Evolutionary conservation across 176 grass and related monocot species (phyloP), one percentile per base, ranked within the genome.

Genomic region (Pharus latifolius): DNA sequence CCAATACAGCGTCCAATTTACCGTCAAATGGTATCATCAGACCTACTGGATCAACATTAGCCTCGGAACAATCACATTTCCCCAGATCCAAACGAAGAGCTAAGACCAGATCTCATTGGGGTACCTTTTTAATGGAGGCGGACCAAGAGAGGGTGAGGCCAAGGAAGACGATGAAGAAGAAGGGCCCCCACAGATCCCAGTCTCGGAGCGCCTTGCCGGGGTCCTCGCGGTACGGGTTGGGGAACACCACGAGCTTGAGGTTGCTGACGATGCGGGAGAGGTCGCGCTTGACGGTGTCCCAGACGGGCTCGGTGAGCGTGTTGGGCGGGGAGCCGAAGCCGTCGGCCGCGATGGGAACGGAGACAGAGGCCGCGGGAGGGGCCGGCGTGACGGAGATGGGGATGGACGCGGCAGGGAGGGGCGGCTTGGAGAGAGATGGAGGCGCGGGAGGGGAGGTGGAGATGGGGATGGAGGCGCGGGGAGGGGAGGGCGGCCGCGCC

Each of bases 131-230:
- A 4, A 94, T 87, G 5, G 95, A 91, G 3, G 95, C 95, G 9
- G 95, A 99, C 95, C 95, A 94, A 75, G 95, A 99, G 22, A 94
- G 95, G 1, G 84, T 91, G 41, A 99, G 87, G 1, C 95, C 90
- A 6, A 99, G 87, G 85, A 99, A 99, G 18, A 99, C 82, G 81
- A 99, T 99, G 90, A 99, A 99, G 84, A 99, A 99, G 81, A 99
- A 94, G 14, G 95, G 95, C 0, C 90, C 95, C 95, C 95, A 98
- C 0, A 99, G 90, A 70, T 99, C 95, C 95, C 95, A 99, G 81
- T 99, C 90, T 87, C 95, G 78, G 18, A 99, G 95, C 43, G 95
- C 95, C 82, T 90, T 99, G 37, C 95, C 95, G 0, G 90, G 95
- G 79, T 99, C 95, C 68, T 99, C 95, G 38, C 95, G 82, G 75